Conservation (phyloP, 1,284 basidiomycete genomes). For the Heterobasidion parviporum region DNA sequence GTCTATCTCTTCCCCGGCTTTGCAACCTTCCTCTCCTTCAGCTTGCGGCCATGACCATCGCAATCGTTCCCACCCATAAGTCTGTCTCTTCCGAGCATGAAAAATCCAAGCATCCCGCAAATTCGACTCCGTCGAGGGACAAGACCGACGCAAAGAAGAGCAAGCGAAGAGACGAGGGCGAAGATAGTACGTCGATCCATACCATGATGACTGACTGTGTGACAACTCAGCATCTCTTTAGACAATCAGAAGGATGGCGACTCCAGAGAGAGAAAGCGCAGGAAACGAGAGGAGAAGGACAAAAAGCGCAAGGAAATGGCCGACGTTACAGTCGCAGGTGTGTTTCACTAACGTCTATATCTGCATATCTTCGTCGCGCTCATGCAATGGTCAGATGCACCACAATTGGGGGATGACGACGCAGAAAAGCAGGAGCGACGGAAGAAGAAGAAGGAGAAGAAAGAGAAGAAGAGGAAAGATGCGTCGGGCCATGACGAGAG, state of each 20-base stretch:
- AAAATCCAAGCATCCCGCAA: too few relatives aligned
- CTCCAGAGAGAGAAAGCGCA: background rate
- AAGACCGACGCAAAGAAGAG: background rate
- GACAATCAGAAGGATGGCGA: background rate
- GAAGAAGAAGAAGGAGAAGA: conserved; percentile 20
- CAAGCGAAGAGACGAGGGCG: background rate
- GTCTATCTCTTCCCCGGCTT: too few relatives aligned
- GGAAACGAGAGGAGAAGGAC: conserved; percentile 8
- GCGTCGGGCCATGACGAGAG: background rate
- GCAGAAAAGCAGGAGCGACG: conserved; percentile 19
- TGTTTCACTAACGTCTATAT: conserved; percentile 8
- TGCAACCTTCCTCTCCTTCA: too few relatives aligned
- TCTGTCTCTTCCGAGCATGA: too few relatives aligned
- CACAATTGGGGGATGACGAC: conserved; percentile 5
- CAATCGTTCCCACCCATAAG: too few relatives aligned
- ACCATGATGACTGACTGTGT: background rate
- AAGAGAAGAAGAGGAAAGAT: conserved; percentile 15
- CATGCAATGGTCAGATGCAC: background rate
- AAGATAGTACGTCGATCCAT: background rate
- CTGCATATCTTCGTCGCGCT: conserved; percentile 3
- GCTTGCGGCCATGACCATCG: too few relatives aligned
- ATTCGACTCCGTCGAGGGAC: background rate
- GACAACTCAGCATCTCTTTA: background rate
- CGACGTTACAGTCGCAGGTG: conserved; percentile 2
- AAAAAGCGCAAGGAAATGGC: conserved; percentile 8